phyloP scores from a whole-genome alignment of 305 asterid genomes.

The Solanum hybrid region DNA sequence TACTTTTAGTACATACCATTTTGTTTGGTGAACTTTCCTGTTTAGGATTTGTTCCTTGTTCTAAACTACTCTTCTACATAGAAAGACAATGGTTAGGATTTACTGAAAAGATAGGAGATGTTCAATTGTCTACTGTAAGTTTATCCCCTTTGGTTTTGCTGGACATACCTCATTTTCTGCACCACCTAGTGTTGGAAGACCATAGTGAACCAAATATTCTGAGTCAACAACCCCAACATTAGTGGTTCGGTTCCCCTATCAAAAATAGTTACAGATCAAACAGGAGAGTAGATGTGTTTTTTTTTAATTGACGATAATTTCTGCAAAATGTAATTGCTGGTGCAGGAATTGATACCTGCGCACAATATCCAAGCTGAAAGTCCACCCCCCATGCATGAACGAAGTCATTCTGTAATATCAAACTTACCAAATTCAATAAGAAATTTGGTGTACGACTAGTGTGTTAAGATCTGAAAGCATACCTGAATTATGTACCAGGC shows the following conservation, averaged over 20 bases:
- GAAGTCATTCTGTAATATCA: constrained; percentile 40
- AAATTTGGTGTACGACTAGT: neutral
- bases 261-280: neutral
- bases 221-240: constrained; percentile 69
- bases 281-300: no score
- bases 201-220: constrained; percentile 57
- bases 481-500: constrained; percentile 83
- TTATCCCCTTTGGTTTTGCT: neutral
- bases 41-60: constrained; percentile 15
- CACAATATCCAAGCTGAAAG: constrained; percentile 70
- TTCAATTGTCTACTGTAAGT: neutral
- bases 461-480: neutral
- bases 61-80: constrained; percentile 21
- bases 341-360: constrained; percentile 36
- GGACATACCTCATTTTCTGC: constrained; percentile 35
- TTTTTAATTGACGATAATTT: neutral
- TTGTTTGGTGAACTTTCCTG: constrained; percentile 5
- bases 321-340: neutral
- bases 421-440: neutral
- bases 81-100: neutral
- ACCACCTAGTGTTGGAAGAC: constrained; percentile 72
- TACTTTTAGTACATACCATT: constrained; percentile 11
- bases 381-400: constrained; percentile 75
- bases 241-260: constrained; percentile 51
- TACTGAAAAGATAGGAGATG: neutral